Base-by-base conservation (phyloP, 352 stramenopile species). In the Elongisporangium senticosum region DNA sequence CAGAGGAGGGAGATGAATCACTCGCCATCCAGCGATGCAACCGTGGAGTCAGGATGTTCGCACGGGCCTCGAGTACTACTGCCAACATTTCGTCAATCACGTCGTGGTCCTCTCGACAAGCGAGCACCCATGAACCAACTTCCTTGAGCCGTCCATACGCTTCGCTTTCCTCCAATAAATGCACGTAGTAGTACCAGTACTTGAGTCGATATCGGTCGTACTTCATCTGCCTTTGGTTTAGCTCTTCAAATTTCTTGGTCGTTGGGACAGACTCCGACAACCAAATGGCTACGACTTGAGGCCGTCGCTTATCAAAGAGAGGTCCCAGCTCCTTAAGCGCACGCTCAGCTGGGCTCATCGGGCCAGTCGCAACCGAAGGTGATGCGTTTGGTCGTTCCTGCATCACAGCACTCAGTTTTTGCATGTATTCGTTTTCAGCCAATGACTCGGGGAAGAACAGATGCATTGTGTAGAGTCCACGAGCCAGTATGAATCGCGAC, bases 151-250 rank as follows among this genome's bases (percentile, higher is more conserved):
- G 65, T 15, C 59, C 74, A 48, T 90, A 89, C 17, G 71, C 76
- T 3, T 70, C 61, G 21, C 67, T 81, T 43, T 89, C 74, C 51
- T 74, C 54, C 3, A 94, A 62, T 11, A 91, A 17, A 1, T 60
- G 56, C 4, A 90, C 64, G 57, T 88, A 89, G 53, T 87, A 89
- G 4, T 65, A 53, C 67, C 78, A 86, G 55, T 94, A 94, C 56
- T 92, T 92, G n/a, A 94, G 67, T 0, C 84, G 77, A 22, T 74
- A 85, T n/a, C 62, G 54, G 40, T 92, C 82, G 51, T 87, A 92
- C 69, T 92, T 92, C 63, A 88, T 77, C 62, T 92, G 82, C 10
- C 82, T 77, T 56, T 92, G 82, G 59, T 92, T 92, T 26, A 92
- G 64, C 51, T 89, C 82, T 50, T 92, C 82, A 60, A 90, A 92